phyloP scores from a whole-genome alignment of 805 yeast genomes.

The Teunomyces stri region DNA sequence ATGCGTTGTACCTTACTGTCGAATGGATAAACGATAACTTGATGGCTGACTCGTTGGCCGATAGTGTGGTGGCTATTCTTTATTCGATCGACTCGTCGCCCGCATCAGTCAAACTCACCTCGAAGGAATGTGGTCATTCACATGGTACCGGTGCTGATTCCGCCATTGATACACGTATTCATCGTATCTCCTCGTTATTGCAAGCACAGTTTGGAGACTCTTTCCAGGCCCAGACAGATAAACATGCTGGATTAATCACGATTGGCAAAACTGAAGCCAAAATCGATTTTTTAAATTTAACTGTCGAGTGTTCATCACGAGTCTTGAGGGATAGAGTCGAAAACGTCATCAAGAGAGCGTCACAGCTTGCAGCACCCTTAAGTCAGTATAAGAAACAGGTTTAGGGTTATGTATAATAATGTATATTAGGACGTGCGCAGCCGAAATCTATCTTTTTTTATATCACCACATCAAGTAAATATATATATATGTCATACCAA shows the following conservation, averaged over 20 bases:
- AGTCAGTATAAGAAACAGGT: slow-evolving; percentile 39
- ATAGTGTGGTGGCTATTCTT: slow-evolving; percentile 84
- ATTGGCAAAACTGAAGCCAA: slow-evolving; percentile 76
- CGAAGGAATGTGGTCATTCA: slow-evolving; percentile 52
- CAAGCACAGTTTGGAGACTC: slow-evolving; percentile 88
- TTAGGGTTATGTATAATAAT: slow-evolving; percentile 3
- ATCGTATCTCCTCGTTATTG: slow-evolving; percentile 59
- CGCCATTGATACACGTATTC: slow-evolving; percentile 32
- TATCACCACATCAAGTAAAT: background rate
- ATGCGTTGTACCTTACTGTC: slow-evolving; percentile 52
- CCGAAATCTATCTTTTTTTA: background rate
- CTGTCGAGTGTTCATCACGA: slow-evolving; percentile 67
- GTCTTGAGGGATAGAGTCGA: slow-evolving; percentile 80
- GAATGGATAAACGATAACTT: slow-evolving; percentile 86
- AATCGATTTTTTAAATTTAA: slow-evolving; percentile 61
- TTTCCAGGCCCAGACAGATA: slow-evolving; percentile 33
- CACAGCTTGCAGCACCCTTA: slow-evolving; percentile 80
- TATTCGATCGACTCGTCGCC: slow-evolving; percentile 93
- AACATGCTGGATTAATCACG: slow-evolving; percentile 55
- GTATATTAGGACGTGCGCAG: slow-evolving; percentile 2
- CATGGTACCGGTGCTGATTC: slow-evolving; percentile 20
- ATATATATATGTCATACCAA: background rate
- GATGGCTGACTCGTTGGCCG: slow-evolving; percentile 91
- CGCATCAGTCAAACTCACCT: slow-evolving; percentile 86
- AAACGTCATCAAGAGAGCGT: slow-evolving; percentile 74